Evolutionary conservation across 768 basidiomycete species (phyloP).

Genomic region (Leccinellum luteum): DNA sequence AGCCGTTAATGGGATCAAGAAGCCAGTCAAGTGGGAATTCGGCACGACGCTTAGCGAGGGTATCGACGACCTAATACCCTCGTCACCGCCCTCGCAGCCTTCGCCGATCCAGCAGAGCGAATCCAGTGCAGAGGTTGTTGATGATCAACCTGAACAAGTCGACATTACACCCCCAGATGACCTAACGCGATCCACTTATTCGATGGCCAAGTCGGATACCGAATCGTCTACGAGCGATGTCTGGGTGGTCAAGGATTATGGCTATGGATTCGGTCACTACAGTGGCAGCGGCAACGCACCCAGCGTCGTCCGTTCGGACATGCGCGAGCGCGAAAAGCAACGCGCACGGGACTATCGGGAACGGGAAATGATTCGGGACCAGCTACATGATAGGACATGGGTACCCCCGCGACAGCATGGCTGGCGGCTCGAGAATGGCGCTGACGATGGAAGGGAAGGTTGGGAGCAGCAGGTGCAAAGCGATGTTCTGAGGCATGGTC

Average conservation of each 20-base stretch:
- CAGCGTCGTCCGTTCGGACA: constrained; percentile 28
- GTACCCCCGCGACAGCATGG: constrained; percentile 14
- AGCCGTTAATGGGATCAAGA: constrained; percentile 12
- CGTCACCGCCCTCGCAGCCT: not conserved
- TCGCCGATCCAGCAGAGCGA: not conserved
- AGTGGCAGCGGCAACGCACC: constrained; percentile 37
- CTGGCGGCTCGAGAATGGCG: constrained; percentile 27
- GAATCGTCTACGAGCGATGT: constrained; percentile 33
- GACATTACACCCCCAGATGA: not conserved
- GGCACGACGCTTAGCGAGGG: constrained; percentile 40
- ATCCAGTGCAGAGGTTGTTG: not conserved
- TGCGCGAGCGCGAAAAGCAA: constrained; percentile 27
- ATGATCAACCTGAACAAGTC: not conserved
- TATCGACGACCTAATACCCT: constrained; percentile 2
- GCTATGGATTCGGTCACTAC: constrained; percentile 58
- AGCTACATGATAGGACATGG: constrained; percentile 20
- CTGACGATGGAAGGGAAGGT: constrained; percentile 20
- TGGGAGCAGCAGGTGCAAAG: constrained; percentile 22
- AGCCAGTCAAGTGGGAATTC: constrained; percentile 52
- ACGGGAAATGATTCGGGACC: constrained; percentile 10
- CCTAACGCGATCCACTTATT: constrained; percentile 1
- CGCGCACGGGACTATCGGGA: constrained; percentile 16
- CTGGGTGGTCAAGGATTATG: constrained; percentile 59
- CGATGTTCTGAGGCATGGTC: constrained; percentile 17
- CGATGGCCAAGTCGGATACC: constrained; percentile 11